Base-by-base conservation (phyloP, 2,329 filamentous ascomycete genomes). In the Nothophoma quercina region DNA sequence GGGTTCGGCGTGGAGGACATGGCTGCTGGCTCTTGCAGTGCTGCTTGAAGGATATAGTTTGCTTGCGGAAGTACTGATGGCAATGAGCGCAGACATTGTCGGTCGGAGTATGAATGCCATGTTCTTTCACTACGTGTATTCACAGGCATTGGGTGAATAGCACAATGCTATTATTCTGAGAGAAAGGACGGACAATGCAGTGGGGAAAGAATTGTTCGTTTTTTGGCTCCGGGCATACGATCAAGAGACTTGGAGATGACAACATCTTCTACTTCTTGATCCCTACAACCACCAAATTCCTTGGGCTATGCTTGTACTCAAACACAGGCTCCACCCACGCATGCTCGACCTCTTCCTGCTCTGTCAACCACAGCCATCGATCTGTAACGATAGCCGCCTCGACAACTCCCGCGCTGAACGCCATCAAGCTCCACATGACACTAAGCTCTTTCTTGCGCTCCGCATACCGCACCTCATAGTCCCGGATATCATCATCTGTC, bases 311-410 rank as follows among this genome's bases (percentile, higher is more conserved):
- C 29, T 77, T 79, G 73, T 96, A 97, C 62, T 96, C 91, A 77
- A 98, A 98, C 4, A 97, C 92, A 1, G 89, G 82, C 78, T 98
- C 91, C 5, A 96, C 93, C 95, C 95, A 99, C 54, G 87, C 89
- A 59, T 89, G 83, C 59, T 83, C 87, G 6, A 88, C 77, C 33
- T 88, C 83, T 41, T 77, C 67, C 63, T 96, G 90, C 77, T 99
- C 93, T 51, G 80, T 83, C 62, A 99, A 78, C 77, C 88, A 99
- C 56, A 90, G 78, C 90, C 91, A 99, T 36, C 95, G 83, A 79
- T 99, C 95, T 36, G 88, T 85, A 43, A 96, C 91, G 65, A 99
- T 93, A 53, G 96, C 79, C 25, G 91, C 91, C 78, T 99, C 95
- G 2, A 96, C 87, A 4, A 96, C 88, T 16, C 86, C 86, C 2